Percentiles rank a stretch among this genome's conserved stretches.
Conservation (phyloP, 1,284 basidiomycete genomes). For the Microbotryum lychnidis-dioicae region DNA sequence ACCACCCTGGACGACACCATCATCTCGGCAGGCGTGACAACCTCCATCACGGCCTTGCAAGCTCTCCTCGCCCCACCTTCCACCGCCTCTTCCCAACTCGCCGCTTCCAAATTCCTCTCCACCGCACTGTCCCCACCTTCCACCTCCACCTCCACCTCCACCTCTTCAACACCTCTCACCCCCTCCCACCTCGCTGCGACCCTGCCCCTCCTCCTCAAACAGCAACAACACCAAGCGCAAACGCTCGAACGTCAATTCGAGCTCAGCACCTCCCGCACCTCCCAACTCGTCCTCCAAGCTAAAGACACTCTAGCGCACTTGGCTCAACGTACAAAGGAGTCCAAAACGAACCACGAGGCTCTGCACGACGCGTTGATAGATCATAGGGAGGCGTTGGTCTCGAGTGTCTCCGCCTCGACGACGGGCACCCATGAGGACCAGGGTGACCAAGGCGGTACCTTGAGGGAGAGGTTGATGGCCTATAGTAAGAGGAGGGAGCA, state of each 20-base stretch:
- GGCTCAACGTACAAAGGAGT: not conserved
- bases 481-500: constrained; percentile 64
- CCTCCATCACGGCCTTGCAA: not conserved
- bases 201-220: constrained; percentile 2
- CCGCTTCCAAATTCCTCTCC: not conserved
- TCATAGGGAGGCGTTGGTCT: constrained; percentile 5
- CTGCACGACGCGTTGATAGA: constrained; percentile 11
- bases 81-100: not conserved
- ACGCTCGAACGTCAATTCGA: not conserved
- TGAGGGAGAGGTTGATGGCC: constrained; percentile 71
- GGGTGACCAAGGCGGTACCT: constrained; percentile 42
- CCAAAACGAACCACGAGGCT: constrained; percentile 1
- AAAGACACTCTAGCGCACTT: not conserved
- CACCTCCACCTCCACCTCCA: too few species aligned
- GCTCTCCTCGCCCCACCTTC: constrained; percentile 7
- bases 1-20: too few species aligned
- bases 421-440: not conserved
- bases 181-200: constrained; percentile 3
- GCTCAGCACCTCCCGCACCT: not conserved
- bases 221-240: not conserved
- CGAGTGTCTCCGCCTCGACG: not conserved
- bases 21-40: too few species aligned
- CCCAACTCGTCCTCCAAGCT: not conserved
- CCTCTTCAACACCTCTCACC: not conserved
- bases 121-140: not conserved